Percentiles rank a stretch among this genome's conserved stretches.
These are phyloP conservation scores for Stellera chamaejasme DNA, from an alignment of 345 rosid genomes.

Conservation along the genomic window DNA sequence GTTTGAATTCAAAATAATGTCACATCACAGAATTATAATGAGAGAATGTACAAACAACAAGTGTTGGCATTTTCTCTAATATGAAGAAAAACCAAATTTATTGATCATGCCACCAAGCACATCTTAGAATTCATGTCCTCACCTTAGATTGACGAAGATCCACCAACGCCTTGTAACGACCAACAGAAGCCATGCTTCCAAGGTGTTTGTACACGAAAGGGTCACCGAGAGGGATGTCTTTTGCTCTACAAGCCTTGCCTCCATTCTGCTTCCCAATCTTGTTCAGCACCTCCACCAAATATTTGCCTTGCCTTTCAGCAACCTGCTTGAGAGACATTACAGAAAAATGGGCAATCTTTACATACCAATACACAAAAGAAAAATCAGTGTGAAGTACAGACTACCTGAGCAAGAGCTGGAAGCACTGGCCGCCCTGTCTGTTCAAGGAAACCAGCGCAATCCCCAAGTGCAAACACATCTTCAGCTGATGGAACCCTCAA, in stretches of 20 bases:
- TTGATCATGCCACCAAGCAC: too few relatives aligned
- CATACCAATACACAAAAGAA: not conserved
- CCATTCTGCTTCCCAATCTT: slow-evolving; percentile 40
- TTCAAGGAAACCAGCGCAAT: slow-evolving; percentile 73
- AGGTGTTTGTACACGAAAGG: slow-evolving; percentile 60
- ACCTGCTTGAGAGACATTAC: slow-evolving; percentile 25
- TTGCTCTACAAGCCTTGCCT: slow-evolving; percentile 41
- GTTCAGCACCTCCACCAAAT: slow-evolving; percentile 38
- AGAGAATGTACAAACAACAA: too few relatives aligned
- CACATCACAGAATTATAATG: too few relatives aligned
- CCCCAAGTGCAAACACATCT: slow-evolving; percentile 67
- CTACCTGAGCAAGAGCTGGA: slow-evolving; percentile 70
- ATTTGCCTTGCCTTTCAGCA: slow-evolving; percentile 71
- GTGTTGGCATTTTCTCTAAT: not conserved
- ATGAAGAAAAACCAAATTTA: too few relatives aligned
- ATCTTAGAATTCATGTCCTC: not conserved
- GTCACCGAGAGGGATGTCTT: slow-evolving; percentile 34
- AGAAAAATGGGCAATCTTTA: not conserved
- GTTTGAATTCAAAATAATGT: too few relatives aligned
- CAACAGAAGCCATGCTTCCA: slow-evolving; percentile 75
- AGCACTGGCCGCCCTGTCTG: slow-evolving; percentile 60
- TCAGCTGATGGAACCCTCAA: slow-evolving; percentile 48
- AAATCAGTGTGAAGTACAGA: too few relatives aligned
- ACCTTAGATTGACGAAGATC: slow-evolving; percentile 69
- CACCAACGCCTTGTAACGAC: slow-evolving; percentile 61